Base-by-base conservation (phyloP, 371 early-diverging fungal species). In the Rhizomucor miehei region DNA sequence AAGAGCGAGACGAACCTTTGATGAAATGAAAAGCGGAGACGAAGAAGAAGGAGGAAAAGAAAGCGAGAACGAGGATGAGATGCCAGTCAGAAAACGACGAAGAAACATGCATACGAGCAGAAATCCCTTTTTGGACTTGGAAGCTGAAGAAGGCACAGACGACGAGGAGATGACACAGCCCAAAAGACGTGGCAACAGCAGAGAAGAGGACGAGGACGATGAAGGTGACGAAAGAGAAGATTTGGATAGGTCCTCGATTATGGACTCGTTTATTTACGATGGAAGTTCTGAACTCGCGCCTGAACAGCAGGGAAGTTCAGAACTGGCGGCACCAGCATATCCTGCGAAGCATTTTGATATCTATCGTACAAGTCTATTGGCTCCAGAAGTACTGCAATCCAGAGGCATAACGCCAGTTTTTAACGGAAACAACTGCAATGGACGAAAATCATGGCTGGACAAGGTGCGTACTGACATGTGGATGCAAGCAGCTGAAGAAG, bases 201-300 rank as follows among this genome's bases (percentile, higher is more conserved):
- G 29, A 14, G 41, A 34, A 83, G 37, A 71, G 71, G 19, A 38
- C 14, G 38, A 19, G 16, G 66, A 60, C 17, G 59, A 61, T 25
- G 53, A 68, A 9, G 59, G 53, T 5, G 56, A 48, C 5, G 63
- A 65, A 41, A 19, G 6, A 6, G 41, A 41, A 41, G 19, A 41
- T 41, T 3, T 16, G 34, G 65, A 84, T 12, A 93, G 93, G 68
- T 79, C 93, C 25, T 89, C 89, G 47, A 91, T 90, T 83, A 90
- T 93, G 44, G 82, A 87, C 43, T 79, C 87, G 48, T 94, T 94
- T 67, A 85, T 91, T 11, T 41, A 41, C 11, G 41, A 41, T 41
- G 41, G 41, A 16, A 41, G 41, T 41, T 41, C 41, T 14, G 41
- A 41, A 4, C 41, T 41, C 41, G 41, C 6, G 11, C 41, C 41